Base-by-base conservation (phyloP, 108 stramenopile species). In the Seminavis robusta region DNA sequence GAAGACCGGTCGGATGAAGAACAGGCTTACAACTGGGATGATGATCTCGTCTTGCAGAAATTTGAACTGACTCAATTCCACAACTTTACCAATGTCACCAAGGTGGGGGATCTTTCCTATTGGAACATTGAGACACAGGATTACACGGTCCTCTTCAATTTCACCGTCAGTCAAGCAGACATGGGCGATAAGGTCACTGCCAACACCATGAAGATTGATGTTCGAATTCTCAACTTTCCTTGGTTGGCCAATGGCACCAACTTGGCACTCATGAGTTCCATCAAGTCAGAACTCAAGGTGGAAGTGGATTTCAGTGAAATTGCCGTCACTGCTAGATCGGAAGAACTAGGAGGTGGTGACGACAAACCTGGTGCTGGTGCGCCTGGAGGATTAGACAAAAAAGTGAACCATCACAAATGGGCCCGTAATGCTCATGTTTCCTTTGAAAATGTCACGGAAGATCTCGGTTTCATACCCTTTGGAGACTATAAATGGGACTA, bases 171-270 rank as follows among this genome's bases (percentile, higher is more conserved):
- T 5, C 58, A 24, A 33, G 30, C 28, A 30, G 58, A 46, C 15
- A n/a, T 19, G 8, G 31, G 16, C 5, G 47, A 46, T 13, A n/a
- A n/a, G n/a, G 3, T 59, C 4, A 59, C 58, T 21, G 30, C 58
- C 44, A 61, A 51, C 49, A 50, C 50, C 21, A 61, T 61, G 60
- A 61, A 61, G 29, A 61, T 61, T 51, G 60, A 61, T 27, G 27
- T 61, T 30, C 13, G 15, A 11, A 20, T 61, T 17, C 37, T 28
- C 16, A 30, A 39, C 36, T 61, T 36, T 41, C 49, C 37, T 3
- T 61, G 60, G 60, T n/a, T n/a, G n/a, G 7, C 26, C 15, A 33
- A 32, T 26, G 34, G 37, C 25, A 61, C 48, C 3, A 39, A 25
- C 6, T 33, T 52, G 4, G 49, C 36, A 17, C 32, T 61, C 8